Evolutionary conservation across 176 grass and related monocot genomes (phyloP).

Genomic region (Oryza brachyantha): DNA sequence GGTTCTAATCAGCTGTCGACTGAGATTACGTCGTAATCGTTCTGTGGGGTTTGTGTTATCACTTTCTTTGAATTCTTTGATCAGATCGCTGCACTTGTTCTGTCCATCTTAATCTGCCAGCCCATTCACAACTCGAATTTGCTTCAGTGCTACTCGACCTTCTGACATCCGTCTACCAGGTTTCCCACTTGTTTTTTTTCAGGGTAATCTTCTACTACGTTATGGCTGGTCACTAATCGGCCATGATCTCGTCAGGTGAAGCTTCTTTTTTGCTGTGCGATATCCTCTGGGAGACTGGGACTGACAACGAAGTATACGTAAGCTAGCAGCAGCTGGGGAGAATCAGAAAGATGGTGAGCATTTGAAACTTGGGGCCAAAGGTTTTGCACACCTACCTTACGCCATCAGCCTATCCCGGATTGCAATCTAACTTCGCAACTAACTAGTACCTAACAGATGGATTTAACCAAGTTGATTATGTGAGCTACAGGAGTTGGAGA

Average conservation of each 20-base stretch:
- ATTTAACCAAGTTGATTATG: background rate
- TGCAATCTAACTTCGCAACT: background rate
- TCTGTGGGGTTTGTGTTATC: constrained; percentile 8
- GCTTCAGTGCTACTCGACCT: constrained; percentile 19
- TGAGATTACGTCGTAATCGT: constrained; percentile 20
- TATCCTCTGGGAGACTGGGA: background rate
- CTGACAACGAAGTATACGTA: background rate
- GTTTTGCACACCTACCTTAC: background rate
- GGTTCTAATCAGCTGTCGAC: constrained; percentile 18
- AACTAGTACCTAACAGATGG: background rate
- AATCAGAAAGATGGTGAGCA: background rate
- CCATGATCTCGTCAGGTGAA: constrained; percentile 1
- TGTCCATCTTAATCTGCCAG: background rate
- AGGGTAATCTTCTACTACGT: background rate
- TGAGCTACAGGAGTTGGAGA: background rate
- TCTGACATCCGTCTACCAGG: background rate
- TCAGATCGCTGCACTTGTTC: background rate
- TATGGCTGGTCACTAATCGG: background rate
- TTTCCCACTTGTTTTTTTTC: constrained; percentile 35
- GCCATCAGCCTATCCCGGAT: background rate
- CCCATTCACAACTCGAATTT: constrained; percentile 20
- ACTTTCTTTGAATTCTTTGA: constrained; percentile 31
- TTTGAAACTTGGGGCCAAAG: constrained; percentile 48
- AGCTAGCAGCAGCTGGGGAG: background rate
- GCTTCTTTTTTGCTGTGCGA: background rate